phyloP scores from a whole-genome alignment of 176 grass and related monocot species.

The Oryza australiensis region DNA sequence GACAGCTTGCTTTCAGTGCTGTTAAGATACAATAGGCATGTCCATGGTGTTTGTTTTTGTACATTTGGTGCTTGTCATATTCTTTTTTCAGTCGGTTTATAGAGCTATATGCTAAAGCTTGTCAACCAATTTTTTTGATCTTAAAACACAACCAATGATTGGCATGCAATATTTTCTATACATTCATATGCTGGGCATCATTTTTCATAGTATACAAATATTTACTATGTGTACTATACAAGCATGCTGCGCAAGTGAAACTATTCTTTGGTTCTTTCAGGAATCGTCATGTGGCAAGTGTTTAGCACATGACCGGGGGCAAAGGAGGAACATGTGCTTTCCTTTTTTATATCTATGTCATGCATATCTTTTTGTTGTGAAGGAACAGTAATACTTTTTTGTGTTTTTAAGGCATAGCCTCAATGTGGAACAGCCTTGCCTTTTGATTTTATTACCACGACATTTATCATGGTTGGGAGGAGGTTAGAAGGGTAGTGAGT shows the following conservation, averaged over 20 bases:
- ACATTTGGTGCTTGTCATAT: neutral
- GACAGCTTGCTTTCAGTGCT: neutral
- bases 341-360: neutral
- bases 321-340: slow-evolving; percentile 27
- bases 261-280: slow-evolving; percentile 32
- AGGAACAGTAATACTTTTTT: neutral
- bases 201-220: slow-evolving; percentile 46
- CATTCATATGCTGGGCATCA: slow-evolving; percentile 30
- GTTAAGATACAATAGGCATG: neutral
- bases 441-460: neutral
- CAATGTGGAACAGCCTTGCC: neutral
- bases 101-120: neutral
- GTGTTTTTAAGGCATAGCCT: neutral
- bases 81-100: neutral
- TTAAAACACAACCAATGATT: neutral
- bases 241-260: slow-evolving; percentile 61
- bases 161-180: neutral
- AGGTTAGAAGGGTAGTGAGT: neutral
- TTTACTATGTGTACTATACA: slow-evolving; percentile 42
- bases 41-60: neutral
- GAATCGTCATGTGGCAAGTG: slow-evolving; percentile 2
- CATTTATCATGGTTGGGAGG: neutral
- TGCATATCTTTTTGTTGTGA: slow-evolving; percentile 12
- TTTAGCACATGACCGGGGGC: slow-evolving; percentile 22
- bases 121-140: neutral